Evolutionary conservation across 441 rosid species (phyloP).

Genomic region (Hura crepitans): DNA sequence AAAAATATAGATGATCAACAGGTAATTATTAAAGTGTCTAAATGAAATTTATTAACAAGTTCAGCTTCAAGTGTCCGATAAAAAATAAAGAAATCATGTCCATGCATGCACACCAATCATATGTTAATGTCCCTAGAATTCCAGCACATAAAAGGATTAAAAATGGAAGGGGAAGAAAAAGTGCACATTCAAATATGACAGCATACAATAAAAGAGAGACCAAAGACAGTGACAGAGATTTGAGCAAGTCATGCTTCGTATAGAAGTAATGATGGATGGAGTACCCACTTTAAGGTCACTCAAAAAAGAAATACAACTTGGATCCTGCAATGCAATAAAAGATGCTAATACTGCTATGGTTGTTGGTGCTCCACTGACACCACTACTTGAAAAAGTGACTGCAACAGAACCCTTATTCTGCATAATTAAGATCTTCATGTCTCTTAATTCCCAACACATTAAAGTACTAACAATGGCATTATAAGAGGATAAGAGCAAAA

Average conservation of each 20-base stretch:
- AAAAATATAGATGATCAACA: too few species aligned
- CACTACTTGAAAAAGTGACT: not conserved
- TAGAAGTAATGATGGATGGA: conserved; percentile 18
- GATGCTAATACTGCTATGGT: not conserved
- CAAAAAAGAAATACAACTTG: conserved; percentile 15
- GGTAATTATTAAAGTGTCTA: too few species aligned
- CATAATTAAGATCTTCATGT: conserved; percentile 23
- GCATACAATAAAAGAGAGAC: not conserved
- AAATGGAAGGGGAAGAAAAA: not conserved
- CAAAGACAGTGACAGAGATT: conserved; percentile 22
- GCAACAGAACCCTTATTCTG: not conserved
- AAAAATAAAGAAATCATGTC: not conserved
- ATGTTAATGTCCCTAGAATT: conserved; percentile 22
- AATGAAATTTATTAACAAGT: too few species aligned
- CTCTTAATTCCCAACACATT: conserved; percentile 25
- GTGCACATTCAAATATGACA: not conserved
- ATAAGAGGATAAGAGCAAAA: not conserved
- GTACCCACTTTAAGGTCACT: conserved; percentile 3
- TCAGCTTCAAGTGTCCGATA: too few species aligned
- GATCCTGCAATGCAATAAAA: conserved; percentile 13
- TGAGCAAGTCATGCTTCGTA: conserved; percentile 24
- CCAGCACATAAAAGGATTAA: conserved; percentile 18
- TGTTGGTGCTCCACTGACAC: conserved; percentile 15
- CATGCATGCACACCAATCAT: conserved; percentile 28
- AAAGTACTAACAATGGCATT: not conserved